A percentile compares a stretch with the other conserved stretches of the same genome.
Conservation (phyloP, 1,284 basidiomycete genomes). For the Trichosporon sp. region DNA sequence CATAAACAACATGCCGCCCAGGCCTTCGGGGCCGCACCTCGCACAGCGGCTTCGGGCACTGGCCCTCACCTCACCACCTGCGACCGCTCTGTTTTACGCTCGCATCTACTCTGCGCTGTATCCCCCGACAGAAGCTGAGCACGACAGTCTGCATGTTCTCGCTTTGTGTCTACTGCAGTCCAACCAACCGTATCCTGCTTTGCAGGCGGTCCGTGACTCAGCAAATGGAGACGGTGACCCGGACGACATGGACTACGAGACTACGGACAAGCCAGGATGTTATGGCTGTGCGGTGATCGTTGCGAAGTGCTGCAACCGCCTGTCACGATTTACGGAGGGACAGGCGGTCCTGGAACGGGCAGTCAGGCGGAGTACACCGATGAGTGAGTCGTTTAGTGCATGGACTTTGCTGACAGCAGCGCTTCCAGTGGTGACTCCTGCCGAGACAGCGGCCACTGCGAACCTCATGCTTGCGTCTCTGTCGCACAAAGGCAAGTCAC, state of each 20-base stretch:
- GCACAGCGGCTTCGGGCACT: conserved; percentile 44
- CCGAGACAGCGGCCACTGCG: conserved; percentile 40
- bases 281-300: conserved; percentile 76
- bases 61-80: conserved; percentile 39
- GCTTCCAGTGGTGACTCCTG: conserved; percentile 36
- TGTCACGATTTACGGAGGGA: conserved; percentile 63
- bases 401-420: conserved; percentile 29
- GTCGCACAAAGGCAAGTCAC: conserved; percentile 58
- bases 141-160: conserved; percentile 81
- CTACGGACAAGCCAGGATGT: conserved; percentile 57
- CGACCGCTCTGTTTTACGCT: conserved; percentile 51
- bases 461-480: conserved; percentile 45
- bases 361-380: conserved; percentile 39
- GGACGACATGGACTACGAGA: conserved; percentile 49
- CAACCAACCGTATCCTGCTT: conserved; percentile 74
- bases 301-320: conserved; percentile 70
- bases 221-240: conserved; percentile 54
- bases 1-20: conserved; percentile 32
- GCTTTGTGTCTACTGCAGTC: conserved; percentile 73
- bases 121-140: conserved; percentile 60
- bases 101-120: conserved; percentile 45
- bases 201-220: conserved; percentile 65
- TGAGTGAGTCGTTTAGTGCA: conserved; percentile 35
- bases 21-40: conserved; percentile 42
- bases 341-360: conserved; percentile 49